These are phyloP conservation scores for Coccinonectria pachysandricola DNA, from an alignment of 2,329 filamentous ascomycete species.

Conservation along the genomic window DNA sequence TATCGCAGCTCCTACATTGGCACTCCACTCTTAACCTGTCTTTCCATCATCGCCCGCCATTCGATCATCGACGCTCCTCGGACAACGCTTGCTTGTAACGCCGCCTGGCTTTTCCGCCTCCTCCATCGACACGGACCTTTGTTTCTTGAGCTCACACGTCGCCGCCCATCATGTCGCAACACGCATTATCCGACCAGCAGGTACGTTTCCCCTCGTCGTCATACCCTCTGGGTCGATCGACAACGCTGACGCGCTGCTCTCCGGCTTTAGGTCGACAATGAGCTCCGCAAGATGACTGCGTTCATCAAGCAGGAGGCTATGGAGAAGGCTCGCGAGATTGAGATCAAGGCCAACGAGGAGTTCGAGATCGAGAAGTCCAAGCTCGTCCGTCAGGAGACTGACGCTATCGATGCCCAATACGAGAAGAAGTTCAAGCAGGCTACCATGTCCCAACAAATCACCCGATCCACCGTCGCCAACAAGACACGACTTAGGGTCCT, in stretches of 20 bases:
- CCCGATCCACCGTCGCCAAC: constrained; percentile 89
- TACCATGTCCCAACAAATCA: constrained; percentile 97
- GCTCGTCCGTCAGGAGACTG: constrained; percentile 90
- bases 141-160: constrained; percentile 5
- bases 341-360: constrained; percentile 97
- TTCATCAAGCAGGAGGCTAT: constrained; percentile 98
- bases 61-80: no score
- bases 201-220: constrained; percentile 37
- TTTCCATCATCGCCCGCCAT: constrained; percentile 11
- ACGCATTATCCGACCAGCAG: constrained; percentile 97
- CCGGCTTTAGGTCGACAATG: constrained; percentile 68
- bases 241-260: constrained; percentile 9
- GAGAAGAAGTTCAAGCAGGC: constrained; percentile 99
- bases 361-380: constrained; percentile 99
- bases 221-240: constrained; percentile 2
- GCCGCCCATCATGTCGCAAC: constrained; percentile 70
- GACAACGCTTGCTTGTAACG: no score
- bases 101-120: constrained; percentile 6
- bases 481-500: constrained; percentile 89
- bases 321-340: constrained; percentile 95
- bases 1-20: constrained; percentile 24
- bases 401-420: constrained; percentile 84
- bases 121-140: constrained; percentile 4
- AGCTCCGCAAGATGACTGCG: constrained; percentile 99
- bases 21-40: constrained; percentile 12